Base-by-base conservation (phyloP, 2,329 filamentous ascomycete genomes). In the Myriosclerotinia curreyana region DNA sequence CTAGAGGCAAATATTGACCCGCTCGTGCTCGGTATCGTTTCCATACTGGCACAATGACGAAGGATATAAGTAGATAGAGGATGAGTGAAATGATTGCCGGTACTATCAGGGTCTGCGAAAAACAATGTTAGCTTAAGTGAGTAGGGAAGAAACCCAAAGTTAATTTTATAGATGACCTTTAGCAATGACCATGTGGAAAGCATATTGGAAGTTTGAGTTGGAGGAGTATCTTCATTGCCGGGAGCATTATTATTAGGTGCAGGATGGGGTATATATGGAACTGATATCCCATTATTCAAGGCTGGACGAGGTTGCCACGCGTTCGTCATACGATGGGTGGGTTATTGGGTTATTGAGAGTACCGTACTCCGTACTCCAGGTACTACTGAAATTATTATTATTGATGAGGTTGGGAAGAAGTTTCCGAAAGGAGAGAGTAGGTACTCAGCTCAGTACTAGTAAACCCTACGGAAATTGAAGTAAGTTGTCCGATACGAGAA, bases 1-100 rank as follows among this genome's bases (percentile, higher is more conserved):
- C 83, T 68, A 92, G 77, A 0, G 89, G 89, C 1, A 92, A 83
- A 73, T 92, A 92, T 66, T 90, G 86, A 72, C 85, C 83, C 75
- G 92, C 92, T 66, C 88, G 85, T 70, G 82, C 82, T 68, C 84
- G 86, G 75, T 91, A 90, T 64, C 82, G 83, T 55, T 85, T 86
- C 83, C 89, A 90, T 66, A 89, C 73, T 2, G 90, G 90, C 34
- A 90, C 73, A 66, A 91, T 71, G 70, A 87, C 77, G 74, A 86
- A 90, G 64, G 85, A 87, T 64, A 87, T 77, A 65, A 86, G 64
- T 70, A 92, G 76, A 76, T 90, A 93, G 69, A 91, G 78, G 66
- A 83, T 76, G 55, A 92, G 81, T 53, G 89, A 89, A 72, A 92
- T 86, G 72, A 87, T 71, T 61, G 88, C 88, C 42, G 90, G 89